Conservation (phyloP, 371 early-diverging fungal species). For the Syncephalis plumigaleata region DNA sequence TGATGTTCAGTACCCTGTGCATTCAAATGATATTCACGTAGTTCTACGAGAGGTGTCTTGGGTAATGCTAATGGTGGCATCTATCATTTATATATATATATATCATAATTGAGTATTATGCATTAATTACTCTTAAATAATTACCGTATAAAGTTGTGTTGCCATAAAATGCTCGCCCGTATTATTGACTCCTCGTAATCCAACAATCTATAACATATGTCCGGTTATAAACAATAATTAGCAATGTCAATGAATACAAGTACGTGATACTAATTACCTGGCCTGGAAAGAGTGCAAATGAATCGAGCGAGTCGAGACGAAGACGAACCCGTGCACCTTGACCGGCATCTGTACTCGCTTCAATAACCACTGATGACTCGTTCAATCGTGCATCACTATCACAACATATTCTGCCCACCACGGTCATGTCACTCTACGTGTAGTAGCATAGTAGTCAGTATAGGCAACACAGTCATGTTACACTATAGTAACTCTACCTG, state of each 20-base stretch:
- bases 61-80: slow-evolving; percentile 14
- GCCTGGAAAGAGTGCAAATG: slow-evolving; percentile 52
- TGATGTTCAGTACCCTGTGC: slow-evolving; percentile 9
- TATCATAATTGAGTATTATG: neutral
- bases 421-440: slow-evolving; percentile 26
- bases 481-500: too few relatives aligned
- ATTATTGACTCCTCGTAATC: slow-evolving; percentile 20
- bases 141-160: slow-evolving; percentile 11
- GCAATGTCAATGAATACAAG: neutral
- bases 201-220: slow-evolving; percentile 19
- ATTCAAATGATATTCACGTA: slow-evolving; percentile 10
- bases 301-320: slow-evolving; percentile 25
- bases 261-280: slow-evolving; percentile 21
- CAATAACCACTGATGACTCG: slow-evolving; percentile 48
- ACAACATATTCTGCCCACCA: slow-evolving; percentile 62
- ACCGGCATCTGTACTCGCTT: slow-evolving; percentile 52
- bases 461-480: too few relatives aligned
- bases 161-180: slow-evolving; percentile 10
- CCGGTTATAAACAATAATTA: too few relatives aligned
- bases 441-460: too few relatives aligned
- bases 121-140: neutral
- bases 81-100: slow-evolving; percentile 4
- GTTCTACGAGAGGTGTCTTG: slow-evolving; percentile 8
- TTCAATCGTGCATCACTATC: slow-evolving; percentile 48
- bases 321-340: slow-evolving; percentile 48